Percentiles rank a stretch among this genome's conserved stretches.
These are phyloP conservation scores for Hirsutella minnesotensis DNA, from an alignment of 2,329 filamentous ascomycete species.

Conservation along the genomic window DNA sequence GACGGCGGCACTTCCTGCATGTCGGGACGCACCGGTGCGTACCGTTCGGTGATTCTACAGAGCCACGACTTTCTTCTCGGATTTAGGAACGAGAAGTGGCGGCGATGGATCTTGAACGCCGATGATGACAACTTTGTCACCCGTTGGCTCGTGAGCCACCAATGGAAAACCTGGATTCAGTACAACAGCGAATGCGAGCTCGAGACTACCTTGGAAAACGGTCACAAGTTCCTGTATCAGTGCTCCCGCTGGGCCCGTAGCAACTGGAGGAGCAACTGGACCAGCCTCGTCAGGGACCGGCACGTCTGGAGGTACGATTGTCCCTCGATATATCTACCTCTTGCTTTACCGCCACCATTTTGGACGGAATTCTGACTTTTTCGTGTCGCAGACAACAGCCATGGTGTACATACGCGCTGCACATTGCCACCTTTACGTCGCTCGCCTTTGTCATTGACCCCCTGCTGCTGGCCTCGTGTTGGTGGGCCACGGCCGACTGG, in stretches of 20 bases:
- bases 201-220: conserved; percentile 84
- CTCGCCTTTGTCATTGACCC: conserved; percentile 72
- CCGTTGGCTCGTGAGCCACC: conserved; percentile 83
- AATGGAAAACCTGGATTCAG: conserved; percentile 92
- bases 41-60: conserved; percentile 77
- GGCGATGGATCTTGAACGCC: conserved; percentile 79
- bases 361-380: background rate
- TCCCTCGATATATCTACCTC: no score
- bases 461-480: conserved; percentile 56
- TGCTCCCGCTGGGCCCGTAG: conserved; percentile 91
- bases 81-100: conserved; percentile 87
- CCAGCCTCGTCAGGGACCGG: conserved; percentile 72
- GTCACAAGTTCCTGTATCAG: conserved; percentile 81
- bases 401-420: conserved; percentile 88
- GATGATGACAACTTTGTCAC: conserved; percentile 99
- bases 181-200: conserved; percentile 86
- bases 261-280: conserved; percentile 96
- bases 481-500: conserved; percentile 55
- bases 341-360: no score
- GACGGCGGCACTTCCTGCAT: conserved; percentile 96
- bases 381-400: conserved; percentile 61
- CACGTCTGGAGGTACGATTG: conserved; percentile 62
- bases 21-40: conserved; percentile 86
- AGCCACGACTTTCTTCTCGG: conserved; percentile 76
- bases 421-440: conserved; percentile 85